Conservation (phyloP, 148 eudicot species). For the Cornus florida region DNA sequence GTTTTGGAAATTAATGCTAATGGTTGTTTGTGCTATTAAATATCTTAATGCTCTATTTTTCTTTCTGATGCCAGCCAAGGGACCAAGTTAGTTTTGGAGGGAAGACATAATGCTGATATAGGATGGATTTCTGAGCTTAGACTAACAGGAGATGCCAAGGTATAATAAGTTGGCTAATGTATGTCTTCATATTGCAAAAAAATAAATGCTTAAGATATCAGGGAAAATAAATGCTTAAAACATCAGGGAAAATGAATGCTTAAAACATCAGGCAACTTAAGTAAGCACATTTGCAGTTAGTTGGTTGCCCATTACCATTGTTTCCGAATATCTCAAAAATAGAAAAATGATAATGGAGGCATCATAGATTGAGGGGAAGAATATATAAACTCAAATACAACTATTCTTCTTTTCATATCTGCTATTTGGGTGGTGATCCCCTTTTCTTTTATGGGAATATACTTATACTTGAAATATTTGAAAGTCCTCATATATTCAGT, state of each 20-base stretch:
- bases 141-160: conserved; percentile 64
- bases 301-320: background rate
- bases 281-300: too few species aligned
- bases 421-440: background rate
- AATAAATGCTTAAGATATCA: too few species aligned
- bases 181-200: too few species aligned
- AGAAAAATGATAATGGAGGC: background rate
- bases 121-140: conserved; percentile 86
- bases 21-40: conserved; percentile 8
- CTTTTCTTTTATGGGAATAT: background rate
- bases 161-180: conserved; percentile 13
- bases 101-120: conserved; percentile 90
- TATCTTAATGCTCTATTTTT: conserved; percentile 11
- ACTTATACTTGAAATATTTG: background rate
- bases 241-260: too few species aligned
- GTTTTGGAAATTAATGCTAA: conserved; percentile 5
- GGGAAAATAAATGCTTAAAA: too few species aligned
- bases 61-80: conserved; percentile 58
- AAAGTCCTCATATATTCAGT: background rate
- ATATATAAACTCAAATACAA: background rate
- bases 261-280: too few species aligned
- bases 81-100: conserved; percentile 60
- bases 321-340: background rate
- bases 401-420: background rate
- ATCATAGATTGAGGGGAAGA: background rate